Percentiles rank a stretch among this genome's conserved stretches.
phyloP scores from a whole-genome alignment of 2,329 filamentous ascomycete species.

The Nemania abortiva region DNA sequence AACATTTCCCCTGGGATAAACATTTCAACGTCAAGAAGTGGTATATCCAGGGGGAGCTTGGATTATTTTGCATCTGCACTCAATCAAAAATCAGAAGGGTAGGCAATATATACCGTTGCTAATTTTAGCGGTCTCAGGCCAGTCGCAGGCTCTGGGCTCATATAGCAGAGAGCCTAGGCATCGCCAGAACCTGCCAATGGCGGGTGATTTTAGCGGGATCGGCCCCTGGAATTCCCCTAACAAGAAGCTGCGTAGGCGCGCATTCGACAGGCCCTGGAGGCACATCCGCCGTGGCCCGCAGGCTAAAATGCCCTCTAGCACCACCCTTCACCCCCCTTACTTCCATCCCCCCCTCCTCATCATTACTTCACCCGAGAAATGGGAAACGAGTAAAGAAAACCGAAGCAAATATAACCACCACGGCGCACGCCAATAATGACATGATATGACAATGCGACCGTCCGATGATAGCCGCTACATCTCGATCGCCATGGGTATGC shows the following conservation, averaged over 20 bases:
- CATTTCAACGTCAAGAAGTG: background rate
- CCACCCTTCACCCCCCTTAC: too few species aligned
- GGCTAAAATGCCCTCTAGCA: slow-evolving; percentile 38
- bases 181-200: slow-evolving; percentile 11
- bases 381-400: slow-evolving; percentile 18
- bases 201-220: slow-evolving; percentile 29
- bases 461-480: slow-evolving; percentile 25
- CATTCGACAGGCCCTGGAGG: slow-evolving; percentile 31
- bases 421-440: background rate
- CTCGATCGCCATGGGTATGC: background rate
- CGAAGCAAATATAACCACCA: slow-evolving; percentile 11
- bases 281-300: slow-evolving; percentile 45
- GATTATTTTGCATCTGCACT: slow-evolving; percentile 23
- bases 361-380: slow-evolving; percentile 22
- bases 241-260: slow-evolving; percentile 12
- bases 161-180: slow-evolving; percentile 23
- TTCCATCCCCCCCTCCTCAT: background rate
- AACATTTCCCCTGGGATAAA: slow-evolving; percentile 5
- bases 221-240: slow-evolving; percentile 33
- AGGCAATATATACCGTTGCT: slow-evolving; percentile 37
- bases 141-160: slow-evolving; percentile 29
- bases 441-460: background rate
- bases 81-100: slow-evolving; percentile 30
- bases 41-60: background rate
- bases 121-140: slow-evolving; percentile 36